phyloP scores from a whole-genome alignment of 345 rosid species.

The Sonneratia caseolaris region DNA sequence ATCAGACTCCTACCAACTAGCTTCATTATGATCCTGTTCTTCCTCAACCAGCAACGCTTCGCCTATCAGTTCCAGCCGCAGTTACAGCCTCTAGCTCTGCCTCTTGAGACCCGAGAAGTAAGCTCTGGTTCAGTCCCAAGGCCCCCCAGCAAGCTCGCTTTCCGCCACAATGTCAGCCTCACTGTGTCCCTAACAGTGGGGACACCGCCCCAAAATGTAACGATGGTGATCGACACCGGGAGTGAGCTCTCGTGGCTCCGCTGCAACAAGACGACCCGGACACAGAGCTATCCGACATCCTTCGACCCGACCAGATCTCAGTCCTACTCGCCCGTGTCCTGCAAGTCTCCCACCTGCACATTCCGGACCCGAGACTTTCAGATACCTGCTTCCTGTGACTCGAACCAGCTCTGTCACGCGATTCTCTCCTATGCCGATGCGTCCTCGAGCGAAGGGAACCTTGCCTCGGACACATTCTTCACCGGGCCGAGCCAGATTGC shows the following conservation, averaged over 20 bases:
- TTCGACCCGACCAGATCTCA: slow-evolving; percentile 58
- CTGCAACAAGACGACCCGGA: slow-evolving; percentile 39
- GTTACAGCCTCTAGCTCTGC: slow-evolving; percentile 32
- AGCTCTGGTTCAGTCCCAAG: slow-evolving; percentile 29
- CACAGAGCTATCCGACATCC: slow-evolving; percentile 15
- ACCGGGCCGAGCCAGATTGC: slow-evolving; percentile 41
- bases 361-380: slow-evolving; percentile 59
- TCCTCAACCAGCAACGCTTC: slow-evolving; percentile 13
- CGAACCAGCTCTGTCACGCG: slow-evolving; percentile 65
- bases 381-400: slow-evolving; percentile 78
- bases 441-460: slow-evolving; percentile 78
- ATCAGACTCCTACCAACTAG: background rate
- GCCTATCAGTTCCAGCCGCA: slow-evolving; percentile 10
- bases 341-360: slow-evolving; percentile 64
- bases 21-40: slow-evolving; percentile 12
- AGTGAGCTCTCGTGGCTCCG: slow-evolving; percentile 89
- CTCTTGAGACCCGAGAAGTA: slow-evolving; percentile 44
- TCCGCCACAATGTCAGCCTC: slow-evolving; percentile 74
- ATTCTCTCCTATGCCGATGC: slow-evolving; percentile 75
- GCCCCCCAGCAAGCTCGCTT: slow-evolving; percentile 61
- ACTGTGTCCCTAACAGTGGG: slow-evolving; percentile 69
- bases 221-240: slow-evolving; percentile 90
- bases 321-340: slow-evolving; percentile 53
- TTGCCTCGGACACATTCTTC: slow-evolving; percentile 55
- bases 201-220: slow-evolving; percentile 77